Evolutionary conservation across 257 asterid species (phyloP), one percentile per base, ranked within the genome.

Genomic region (Knoxia roxburghii): DNA sequence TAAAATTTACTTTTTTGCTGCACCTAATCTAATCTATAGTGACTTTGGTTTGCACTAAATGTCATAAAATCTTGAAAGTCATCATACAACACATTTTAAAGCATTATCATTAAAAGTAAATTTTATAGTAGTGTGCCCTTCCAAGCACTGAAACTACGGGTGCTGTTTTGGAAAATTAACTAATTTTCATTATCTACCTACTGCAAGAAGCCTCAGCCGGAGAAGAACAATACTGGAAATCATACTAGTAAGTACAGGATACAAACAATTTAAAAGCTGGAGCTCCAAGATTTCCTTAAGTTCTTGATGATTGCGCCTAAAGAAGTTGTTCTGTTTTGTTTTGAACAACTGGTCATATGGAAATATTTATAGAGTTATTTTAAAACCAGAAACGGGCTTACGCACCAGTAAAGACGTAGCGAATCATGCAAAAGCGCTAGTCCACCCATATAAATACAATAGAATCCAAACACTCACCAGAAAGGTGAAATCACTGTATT

Each of bases 391-490:
- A 76, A 75, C 66, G 29, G 76, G n/a, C 15, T 9, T 43, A 64
- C 64, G 23, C 80, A 91, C 98, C 98, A 85, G 86, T 91, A 91
- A 46, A 91, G 95, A 56, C 86, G 89, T n/a, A 96, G 96, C 57
- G 96, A 83, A 57, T 82, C 87, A 68, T 81, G 91, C 69, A 87
- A 79, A 75, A 89, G 95, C 6, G 83, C 68, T 71, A 82, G 95
- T 73, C 98, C 98, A 48, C 98, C 96, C 59, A 72, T 76, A 30
- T 85, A 80, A 41, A 80, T 80, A 96, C 98, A 89, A 61, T 87
- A 89, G 75, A 89, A 91, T 33, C 98, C 98, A 41, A 91, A 84
- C 57, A 89, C 88, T 96, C 98, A 91, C 98, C 98, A 91, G 65
- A 87, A 75, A 3, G 95, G 85, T 39, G 98, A 91, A 43, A 87